Percentiles rank a stretch among this genome's conserved stretches.
These are phyloP conservation scores for Aspergillus melleus DNA, from an alignment of 2,329 filamentous ascomycete species.

Conservation along the genomic window DNA sequence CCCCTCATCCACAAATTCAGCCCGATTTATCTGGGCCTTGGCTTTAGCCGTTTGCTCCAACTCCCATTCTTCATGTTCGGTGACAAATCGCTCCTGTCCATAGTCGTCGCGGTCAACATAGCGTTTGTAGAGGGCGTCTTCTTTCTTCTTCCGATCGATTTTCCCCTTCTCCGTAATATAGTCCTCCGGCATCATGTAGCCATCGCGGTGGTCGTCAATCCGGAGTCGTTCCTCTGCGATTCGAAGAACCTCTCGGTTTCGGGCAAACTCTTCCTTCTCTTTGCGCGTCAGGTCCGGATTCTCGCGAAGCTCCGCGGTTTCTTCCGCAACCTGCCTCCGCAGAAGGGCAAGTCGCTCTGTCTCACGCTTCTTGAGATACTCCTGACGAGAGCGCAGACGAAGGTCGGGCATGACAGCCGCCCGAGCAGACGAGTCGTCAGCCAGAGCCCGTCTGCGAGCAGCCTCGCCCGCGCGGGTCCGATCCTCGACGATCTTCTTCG, in stretches of 20 bases:
- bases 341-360: constrained; percentile 81
- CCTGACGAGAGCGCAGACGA: constrained; percentile 79
- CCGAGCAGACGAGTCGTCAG: constrained; percentile 67
- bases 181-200: constrained; percentile 90
- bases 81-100: constrained; percentile 85
- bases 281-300: constrained; percentile 72
- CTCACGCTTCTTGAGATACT: constrained; percentile 92
- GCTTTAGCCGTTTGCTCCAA: constrained; percentile 83
- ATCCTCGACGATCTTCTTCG: constrained; percentile 68
- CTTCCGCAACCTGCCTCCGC: constrained; percentile 85
- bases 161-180: constrained; percentile 94
- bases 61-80: constrained; percentile 96
- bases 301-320: constrained; percentile 75
- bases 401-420: constrained; percentile 76
- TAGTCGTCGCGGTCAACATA: constrained; percentile 86
- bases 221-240: constrained; percentile 80
- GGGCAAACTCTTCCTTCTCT: constrained; percentile 84
- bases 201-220: constrained; percentile 90
- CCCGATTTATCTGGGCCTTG: constrained; percentile 76
- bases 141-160: constrained; percentile 81
- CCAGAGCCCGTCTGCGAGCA: constrained; percentile 62
- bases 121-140: constrained; percentile 84
- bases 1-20: constrained; percentile 73
- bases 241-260: constrained; percentile 78
- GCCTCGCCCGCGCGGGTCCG: constrained; percentile 58